A percentile compares a stretch with the other conserved stretches of the same genome.
phyloP scores from a whole-genome alignment of 352 stramenopile species.

The Globisporangium paddicum region DNA sequence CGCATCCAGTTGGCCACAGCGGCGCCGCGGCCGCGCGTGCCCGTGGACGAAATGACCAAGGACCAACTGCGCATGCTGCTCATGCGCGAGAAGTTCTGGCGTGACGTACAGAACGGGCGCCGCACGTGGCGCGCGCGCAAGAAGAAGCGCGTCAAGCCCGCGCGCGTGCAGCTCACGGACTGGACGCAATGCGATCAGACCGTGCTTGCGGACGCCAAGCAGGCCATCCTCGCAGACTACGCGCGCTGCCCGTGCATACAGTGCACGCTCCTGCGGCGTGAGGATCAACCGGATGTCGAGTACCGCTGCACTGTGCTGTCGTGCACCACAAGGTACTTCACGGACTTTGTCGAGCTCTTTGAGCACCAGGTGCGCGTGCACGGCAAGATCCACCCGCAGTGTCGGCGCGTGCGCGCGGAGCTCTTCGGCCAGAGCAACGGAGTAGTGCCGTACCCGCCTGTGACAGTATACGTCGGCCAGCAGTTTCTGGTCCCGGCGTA shows the following conservation, averaged over 20 bases:
- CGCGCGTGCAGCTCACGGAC: conserved; percentile 3
- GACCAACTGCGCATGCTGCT: neutral
- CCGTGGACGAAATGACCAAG: neutral
- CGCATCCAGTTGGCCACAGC: neutral
- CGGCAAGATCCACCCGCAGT: conserved; percentile 33
- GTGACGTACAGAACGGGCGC: neutral
- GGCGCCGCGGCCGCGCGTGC: neutral
- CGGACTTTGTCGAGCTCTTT: conserved; percentile 33
- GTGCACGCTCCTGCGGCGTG: conserved; percentile 6
- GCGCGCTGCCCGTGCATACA: conserved; percentile 12
- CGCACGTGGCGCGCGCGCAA: neutral
- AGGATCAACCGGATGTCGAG: neutral
- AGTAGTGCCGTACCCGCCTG: conserved; percentile 25
- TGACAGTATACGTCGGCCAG: conserved; percentile 49
- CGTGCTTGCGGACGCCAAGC: conserved; percentile 2
- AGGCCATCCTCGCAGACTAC: neutral
- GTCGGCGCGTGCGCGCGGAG: conserved; percentile 29
- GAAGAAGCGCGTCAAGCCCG: neutral
- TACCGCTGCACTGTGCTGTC: conserved; percentile 10
- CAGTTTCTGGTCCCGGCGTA: conserved; percentile 32
- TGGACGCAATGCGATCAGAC: conserved; percentile 6
- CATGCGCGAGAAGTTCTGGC: neutral
- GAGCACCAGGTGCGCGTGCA: conserved; percentile 59
- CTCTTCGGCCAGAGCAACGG: conserved; percentile 31
- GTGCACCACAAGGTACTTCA: conserved; percentile 25